Percentiles rank a stretch among this genome's conserved stretches.
phyloP scores from a whole-genome alignment of 768 basidiomycete genomes.

The Phaffia tasmanica region DNA sequence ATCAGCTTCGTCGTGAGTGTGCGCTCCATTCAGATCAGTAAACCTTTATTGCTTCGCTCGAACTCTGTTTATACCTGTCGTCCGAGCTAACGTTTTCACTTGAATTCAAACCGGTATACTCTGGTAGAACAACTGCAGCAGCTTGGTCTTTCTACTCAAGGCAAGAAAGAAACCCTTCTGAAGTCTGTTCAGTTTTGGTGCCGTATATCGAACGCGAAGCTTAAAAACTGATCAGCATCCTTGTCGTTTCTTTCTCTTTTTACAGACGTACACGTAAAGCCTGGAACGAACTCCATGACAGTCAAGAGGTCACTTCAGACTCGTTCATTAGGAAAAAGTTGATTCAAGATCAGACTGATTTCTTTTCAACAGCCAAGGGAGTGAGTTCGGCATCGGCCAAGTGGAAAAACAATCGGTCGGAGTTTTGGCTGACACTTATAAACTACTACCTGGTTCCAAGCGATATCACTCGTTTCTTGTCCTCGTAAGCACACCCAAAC shows the following conservation, averaged over 20 bases:
- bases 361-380: not conserved
- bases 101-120: too few relatives aligned
- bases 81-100: too few relatives aligned
- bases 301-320: not conserved
- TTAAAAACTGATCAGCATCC: constrained; percentile 3
- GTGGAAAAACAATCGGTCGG: too few relatives aligned
- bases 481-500: constrained; percentile 1
- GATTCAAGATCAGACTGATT: constrained; percentile 5
- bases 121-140: too few relatives aligned
- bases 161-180: constrained; percentile 39
- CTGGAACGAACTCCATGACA: constrained; percentile 1
- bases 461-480: not conserved
- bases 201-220: too few relatives aligned
- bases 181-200: constrained; percentile 30
- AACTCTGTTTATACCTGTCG: too few relatives aligned
- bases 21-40: too few relatives aligned
- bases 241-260: not conserved
- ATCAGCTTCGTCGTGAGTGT: too few relatives aligned
- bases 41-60: too few relatives aligned
- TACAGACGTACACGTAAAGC: constrained; percentile 8
- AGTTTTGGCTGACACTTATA: too few relatives aligned
- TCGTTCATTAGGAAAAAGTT: constrained; percentile 3
- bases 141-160: constrained; percentile 36
- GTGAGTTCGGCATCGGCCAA: too few relatives aligned
- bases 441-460: constrained; percentile 5